These are phyloP conservation scores for Venturia effusa DNA, from an alignment of 2,329 filamentous ascomycete species.

Conservation along the genomic window DNA sequence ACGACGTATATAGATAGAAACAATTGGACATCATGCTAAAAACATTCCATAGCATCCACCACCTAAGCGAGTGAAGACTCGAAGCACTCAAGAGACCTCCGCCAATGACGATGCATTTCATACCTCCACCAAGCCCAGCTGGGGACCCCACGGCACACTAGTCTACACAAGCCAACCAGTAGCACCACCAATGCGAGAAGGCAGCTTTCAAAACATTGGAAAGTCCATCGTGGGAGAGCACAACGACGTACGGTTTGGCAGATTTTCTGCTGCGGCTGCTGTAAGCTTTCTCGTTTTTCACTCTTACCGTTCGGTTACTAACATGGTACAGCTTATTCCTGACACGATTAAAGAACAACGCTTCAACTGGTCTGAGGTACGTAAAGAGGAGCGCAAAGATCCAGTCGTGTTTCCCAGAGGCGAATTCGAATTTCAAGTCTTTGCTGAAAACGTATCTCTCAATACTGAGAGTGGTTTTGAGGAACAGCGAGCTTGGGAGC, in stretches of 20 bases:
- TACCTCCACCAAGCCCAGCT: conserved; percentile 64
- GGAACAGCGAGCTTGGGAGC: conserved; percentile 71
- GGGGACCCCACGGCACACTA: conserved; percentile 64
- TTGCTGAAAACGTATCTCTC: conserved; percentile 32
- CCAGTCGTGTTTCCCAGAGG: conserved; percentile 46
- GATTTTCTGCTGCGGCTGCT: conserved; percentile 41
- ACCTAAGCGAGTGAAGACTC: conserved; percentile 63
- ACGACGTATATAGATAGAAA: background rate
- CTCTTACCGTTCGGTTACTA: background rate
- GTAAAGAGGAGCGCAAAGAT: conserved; percentile 40
- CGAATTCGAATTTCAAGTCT: conserved; percentile 38
- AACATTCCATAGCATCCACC: conserved; percentile 64
- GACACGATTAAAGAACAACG: conserved; percentile 45
- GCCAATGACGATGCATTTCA: conserved; percentile 58
- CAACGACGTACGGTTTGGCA: conserved; percentile 54
- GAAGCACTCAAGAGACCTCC: conserved; percentile 49
- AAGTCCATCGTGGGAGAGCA: conserved; percentile 51
- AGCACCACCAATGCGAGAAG: conserved; percentile 30
- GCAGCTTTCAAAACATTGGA: conserved; percentile 43
- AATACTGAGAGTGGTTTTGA: conserved; percentile 34
- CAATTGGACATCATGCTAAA: conserved; percentile 11
- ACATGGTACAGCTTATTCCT: conserved; percentile 18
- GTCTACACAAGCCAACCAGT: conserved; percentile 47
- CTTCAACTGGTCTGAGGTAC: conserved; percentile 21
- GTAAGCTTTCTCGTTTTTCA: conserved; percentile 20